Percentiles rank a stretch among this genome's conserved stretches.
Conservation (phyloP, 1,284 basidiomycete species). For the Apiotrichum montevideense region DNA sequence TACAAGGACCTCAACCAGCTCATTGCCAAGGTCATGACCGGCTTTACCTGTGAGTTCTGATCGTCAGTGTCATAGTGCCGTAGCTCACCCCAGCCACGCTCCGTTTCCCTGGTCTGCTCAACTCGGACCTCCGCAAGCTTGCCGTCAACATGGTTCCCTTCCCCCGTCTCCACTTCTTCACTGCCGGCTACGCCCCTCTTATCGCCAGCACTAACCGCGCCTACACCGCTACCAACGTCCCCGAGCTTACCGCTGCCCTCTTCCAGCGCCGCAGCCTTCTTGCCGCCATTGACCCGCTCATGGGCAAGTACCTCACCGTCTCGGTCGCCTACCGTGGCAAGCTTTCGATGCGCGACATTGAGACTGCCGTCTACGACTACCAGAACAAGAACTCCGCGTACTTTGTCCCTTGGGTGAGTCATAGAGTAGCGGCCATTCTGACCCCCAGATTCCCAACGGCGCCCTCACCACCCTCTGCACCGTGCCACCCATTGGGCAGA, state of each 20-base stretch:
- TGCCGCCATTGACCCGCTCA: constrained; percentile 36
- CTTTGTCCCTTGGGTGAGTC: constrained; percentile 33
- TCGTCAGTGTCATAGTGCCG: too few species aligned
- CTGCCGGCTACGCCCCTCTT: constrained; percentile 93
- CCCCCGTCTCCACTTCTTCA: constrained; percentile 99
- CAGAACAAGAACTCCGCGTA: constrained; percentile 42
- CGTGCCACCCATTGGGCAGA: constrained; percentile 73
- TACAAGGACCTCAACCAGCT: constrained; percentile 97
- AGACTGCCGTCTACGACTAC: constrained; percentile 40
- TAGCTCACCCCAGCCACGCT: constrained; percentile 33
- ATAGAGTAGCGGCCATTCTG: not conserved
- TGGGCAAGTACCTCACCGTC: constrained; percentile 45
- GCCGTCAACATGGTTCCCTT: constrained; percentile 99
- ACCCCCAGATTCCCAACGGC: constrained; percentile 33
- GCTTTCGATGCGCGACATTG: constrained; percentile 40
- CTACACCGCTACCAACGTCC: constrained; percentile 50
- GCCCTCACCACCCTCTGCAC: constrained; percentile 58
- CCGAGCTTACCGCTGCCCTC: constrained; percentile 36
- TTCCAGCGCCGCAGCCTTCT: constrained; percentile 35
- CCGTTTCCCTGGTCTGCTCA: constrained; percentile 93
- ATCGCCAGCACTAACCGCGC: constrained; percentile 58
- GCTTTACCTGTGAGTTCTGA: constrained; percentile 46
- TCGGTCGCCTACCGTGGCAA: constrained; percentile 42
- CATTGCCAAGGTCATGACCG: constrained; percentile 96
- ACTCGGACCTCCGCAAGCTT: constrained; percentile 93